Evolutionary conservation across 768 basidiomycete species (phyloP).

Genomic region (Trametes villosa): DNA sequence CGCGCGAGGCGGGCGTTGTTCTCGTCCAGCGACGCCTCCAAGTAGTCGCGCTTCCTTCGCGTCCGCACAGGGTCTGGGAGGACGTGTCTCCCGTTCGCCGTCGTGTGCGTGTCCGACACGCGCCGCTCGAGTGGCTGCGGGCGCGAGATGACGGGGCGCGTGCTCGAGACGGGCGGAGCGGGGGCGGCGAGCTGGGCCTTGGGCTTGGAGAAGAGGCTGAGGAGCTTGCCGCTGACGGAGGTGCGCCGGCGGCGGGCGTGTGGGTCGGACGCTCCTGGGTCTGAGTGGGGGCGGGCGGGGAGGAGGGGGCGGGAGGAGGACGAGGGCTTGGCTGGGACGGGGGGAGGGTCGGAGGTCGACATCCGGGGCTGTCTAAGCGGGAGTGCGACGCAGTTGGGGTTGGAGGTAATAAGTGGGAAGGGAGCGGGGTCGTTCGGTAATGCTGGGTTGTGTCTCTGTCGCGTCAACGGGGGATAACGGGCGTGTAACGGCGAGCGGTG

Average conservation of each 20-base stretch:
- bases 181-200: not conserved
- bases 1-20: not conserved
- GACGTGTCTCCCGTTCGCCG: not conserved
- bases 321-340: no score
- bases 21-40: constrained; percentile 3
- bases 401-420: no score
- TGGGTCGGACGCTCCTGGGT: not conserved
- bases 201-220: not conserved
- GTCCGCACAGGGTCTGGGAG: not conserved
- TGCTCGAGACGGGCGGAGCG: not conserved
- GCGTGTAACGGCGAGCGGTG: no score
- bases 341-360: no score
- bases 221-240: not conserved
- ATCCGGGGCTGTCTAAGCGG: no score
- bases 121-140: not conserved
- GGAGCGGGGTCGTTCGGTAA: no score
- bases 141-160: not conserved
- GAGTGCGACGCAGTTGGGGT: no score
- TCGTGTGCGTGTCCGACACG: not conserved
- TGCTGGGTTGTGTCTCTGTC: no score
- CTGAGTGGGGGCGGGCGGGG: no score
- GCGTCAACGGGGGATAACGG: no score
- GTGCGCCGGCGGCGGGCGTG: not conserved
- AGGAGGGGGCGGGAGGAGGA: not conserved
- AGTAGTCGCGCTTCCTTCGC: not conserved